Percentiles rank a stretch among this genome's conserved stretches.
Conservation (phyloP, 805 yeast species). For the Citeromyces nyonsensis region DNA sequence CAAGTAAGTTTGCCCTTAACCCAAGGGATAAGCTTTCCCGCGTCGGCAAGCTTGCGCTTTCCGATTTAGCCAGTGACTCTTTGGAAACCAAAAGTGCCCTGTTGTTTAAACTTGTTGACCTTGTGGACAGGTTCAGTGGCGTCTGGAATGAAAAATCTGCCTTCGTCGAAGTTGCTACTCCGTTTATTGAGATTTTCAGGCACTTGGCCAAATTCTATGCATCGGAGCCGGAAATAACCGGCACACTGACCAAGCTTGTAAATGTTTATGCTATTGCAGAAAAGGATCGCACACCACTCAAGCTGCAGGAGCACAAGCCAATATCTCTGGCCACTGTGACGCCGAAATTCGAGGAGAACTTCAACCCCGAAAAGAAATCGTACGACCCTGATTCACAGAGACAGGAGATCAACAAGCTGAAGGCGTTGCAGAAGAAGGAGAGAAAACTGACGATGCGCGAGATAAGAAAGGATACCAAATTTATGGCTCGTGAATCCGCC, state of each 20-base stretch:
- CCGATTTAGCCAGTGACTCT: background rate
- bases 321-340: slow-evolving; percentile 71
- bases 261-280: slow-evolving; percentile 31
- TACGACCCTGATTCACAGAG: slow-evolving; percentile 73
- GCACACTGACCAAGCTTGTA: slow-evolving; percentile 24
- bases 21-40: slow-evolving; percentile 3
- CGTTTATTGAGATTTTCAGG: slow-evolving; percentile 27
- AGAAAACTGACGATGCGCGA: slow-evolving; percentile 80
- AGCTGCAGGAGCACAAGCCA: slow-evolving; percentile 73
- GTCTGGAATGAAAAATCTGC: slow-evolving; percentile 53
- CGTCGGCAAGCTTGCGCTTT: slow-evolving; percentile 2
- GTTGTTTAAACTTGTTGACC: slow-evolving; percentile 15
- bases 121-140: slow-evolving; percentile 15
- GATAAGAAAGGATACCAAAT: slow-evolving; percentile 75
- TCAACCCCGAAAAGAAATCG: slow-evolving; percentile 88
- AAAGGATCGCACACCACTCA: slow-evolving; percentile 50
- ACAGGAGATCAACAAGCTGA: slow-evolving; percentile 72
- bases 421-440: slow-evolving; percentile 81
- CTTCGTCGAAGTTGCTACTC: slow-evolving; percentile 37
- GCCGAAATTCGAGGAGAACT: slow-evolving; percentile 91
- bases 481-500: slow-evolving; percentile 76
- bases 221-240: slow-evolving; percentile 15
- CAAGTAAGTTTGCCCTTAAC: slow-evolving; percentile 4
- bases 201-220: slow-evolving; percentile 20
- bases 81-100: slow-evolving; percentile 8